phyloP scores from a whole-genome alignment of 352 stramenopile genomes.

The Pythium scleroteichum region DNA sequence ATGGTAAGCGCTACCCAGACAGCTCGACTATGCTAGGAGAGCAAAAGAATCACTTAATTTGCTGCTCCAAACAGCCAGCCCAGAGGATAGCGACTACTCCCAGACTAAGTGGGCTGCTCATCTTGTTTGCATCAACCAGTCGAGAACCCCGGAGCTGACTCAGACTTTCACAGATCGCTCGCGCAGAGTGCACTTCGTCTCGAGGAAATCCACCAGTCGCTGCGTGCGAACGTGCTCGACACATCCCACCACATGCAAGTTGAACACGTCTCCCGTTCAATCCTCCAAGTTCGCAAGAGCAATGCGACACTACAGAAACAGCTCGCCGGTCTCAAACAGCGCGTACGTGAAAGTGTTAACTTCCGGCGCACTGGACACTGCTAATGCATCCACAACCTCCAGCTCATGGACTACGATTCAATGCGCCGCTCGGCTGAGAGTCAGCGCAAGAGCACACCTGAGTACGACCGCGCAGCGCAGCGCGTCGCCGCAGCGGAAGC shows the following conservation, averaged over 20 bases:
- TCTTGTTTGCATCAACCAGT: not conserved
- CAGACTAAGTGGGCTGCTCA: conserved; percentile 20
- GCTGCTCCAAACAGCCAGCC: conserved; percentile 2
- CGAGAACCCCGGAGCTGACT: not conserved
- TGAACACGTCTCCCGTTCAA: conserved; percentile 32
- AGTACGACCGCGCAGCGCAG: conserved; percentile 73
- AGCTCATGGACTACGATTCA: conserved; percentile 77
- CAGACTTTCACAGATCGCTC: conserved; percentile 24
- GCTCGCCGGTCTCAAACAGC: conserved; percentile 33
- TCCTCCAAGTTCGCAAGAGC: conserved; percentile 32
- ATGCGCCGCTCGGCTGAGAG: conserved; percentile 61
- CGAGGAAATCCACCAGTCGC: conserved; percentile 38
- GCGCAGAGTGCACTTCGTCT: conserved; percentile 34
- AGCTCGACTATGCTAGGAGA: no score
- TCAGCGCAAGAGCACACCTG: conserved; percentile 57
- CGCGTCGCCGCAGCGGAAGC: conserved; percentile 48
- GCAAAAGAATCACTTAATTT: no score
- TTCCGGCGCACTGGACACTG: no score
- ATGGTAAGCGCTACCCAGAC: no score
- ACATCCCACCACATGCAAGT: conserved; percentile 38
- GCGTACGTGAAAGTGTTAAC: conserved; percentile 12
- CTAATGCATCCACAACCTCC: no score
- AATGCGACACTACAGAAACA: conserved; percentile 35
- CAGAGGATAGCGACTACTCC: conserved; percentile 30
- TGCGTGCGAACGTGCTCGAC: conserved; percentile 32